Conservation (phyloP, 1,284 basidiomycete species). For the Mycena citricolor region DNA sequence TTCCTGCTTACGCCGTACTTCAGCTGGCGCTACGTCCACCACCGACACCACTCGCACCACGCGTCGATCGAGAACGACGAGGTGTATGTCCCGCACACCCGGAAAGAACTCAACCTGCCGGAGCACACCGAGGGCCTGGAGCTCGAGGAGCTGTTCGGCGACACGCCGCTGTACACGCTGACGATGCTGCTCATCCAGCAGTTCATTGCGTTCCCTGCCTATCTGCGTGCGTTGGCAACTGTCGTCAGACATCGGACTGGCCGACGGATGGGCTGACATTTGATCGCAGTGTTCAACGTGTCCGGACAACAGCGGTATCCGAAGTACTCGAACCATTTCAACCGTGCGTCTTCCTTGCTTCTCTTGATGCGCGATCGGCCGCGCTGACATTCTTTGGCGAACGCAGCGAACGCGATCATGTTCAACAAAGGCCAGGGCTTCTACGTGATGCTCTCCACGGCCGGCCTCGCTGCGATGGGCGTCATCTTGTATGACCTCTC, state of each 20-base stretch:
- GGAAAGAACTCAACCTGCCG: constrained; percentile 47
- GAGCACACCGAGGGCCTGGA: constrained; percentile 28
- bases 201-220: constrained; percentile 71
- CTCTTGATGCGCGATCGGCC: background rate
- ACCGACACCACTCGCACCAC: constrained; percentile 50
- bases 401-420: constrained; percentile 49
- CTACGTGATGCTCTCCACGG: constrained; percentile 52
- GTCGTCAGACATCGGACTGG: background rate
- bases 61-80: constrained; percentile 60
- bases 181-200: constrained; percentile 58
- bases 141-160: constrained; percentile 51
- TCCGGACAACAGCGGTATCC: constrained; percentile 70
- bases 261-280: background rate
- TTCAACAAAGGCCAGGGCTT: constrained; percentile 51
- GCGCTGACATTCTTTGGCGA: background rate
- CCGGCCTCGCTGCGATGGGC: constrained; percentile 50
- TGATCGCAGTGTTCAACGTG: constrained; percentile 51
- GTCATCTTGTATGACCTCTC: constrained; percentile 36
- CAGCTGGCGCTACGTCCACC: constrained; percentile 53
- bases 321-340: constrained; percentile 58
- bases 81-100: constrained; percentile 57
- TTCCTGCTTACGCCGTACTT: constrained; percentile 54
- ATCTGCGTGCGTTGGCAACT: constrained; percentile 47
- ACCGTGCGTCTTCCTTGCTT: constrained; percentile 39
- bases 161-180: constrained; percentile 58